phyloP scores from a whole-genome alignment of 148 eudicot species.

The Tetragonia tetragonoides region DNA sequence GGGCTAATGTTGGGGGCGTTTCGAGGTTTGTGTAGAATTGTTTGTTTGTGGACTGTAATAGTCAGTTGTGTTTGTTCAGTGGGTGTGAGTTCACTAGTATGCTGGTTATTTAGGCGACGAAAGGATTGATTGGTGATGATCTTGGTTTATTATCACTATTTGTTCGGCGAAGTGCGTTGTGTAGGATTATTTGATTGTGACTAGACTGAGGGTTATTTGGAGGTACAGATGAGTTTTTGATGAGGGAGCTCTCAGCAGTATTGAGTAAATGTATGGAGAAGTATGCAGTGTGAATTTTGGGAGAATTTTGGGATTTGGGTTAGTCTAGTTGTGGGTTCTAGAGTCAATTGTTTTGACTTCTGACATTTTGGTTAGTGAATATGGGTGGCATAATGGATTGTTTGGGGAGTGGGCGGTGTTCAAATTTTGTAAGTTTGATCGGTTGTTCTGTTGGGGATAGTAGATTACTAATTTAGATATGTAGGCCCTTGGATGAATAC shows the following conservation, averaged over 20 bases:
- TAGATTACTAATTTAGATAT: background rate
- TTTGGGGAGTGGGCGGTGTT: background rate
- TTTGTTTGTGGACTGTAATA: background rate
- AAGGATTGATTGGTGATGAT: background rate
- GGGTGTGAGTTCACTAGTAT: background rate
- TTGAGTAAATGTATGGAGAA: background rate
- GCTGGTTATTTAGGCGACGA: background rate
- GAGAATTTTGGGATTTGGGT: background rate
- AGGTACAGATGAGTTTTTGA: no score
- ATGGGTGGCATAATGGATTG: background rate
- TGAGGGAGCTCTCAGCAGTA: no score
- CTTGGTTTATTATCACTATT: background rate
- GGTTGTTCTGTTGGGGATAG: background rate
- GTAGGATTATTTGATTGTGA: no score
- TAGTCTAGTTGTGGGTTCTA: background rate
- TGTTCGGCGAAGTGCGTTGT: background rate
- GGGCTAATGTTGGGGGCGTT: no score
- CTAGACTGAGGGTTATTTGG: no score
- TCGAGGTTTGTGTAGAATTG: background rate
- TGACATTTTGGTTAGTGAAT: no score
- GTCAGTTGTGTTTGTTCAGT: background rate
- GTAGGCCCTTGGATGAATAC: background rate
- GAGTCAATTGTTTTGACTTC: background rate
- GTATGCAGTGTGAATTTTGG: background rate
- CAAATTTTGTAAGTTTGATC: background rate